A percentile compares a stretch with the other conserved stretches of the same genome.
Evolutionary conservation across 1,139 yeast genomes (phyloP).

Genomic region (Spathaspora sp.): DNA sequence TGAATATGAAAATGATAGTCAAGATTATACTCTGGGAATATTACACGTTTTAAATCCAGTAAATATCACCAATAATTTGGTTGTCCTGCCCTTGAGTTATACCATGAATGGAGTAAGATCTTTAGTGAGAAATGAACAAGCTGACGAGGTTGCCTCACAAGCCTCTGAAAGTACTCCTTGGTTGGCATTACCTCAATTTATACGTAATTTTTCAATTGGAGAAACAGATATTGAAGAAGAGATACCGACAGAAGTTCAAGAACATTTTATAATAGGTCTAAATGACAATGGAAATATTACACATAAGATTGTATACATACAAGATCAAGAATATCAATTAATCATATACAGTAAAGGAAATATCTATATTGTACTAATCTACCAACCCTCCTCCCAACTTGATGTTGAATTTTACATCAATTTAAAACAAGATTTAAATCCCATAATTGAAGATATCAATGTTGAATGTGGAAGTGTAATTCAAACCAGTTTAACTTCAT

Average conservation of each 20-base stretch:
- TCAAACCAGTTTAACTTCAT: conserved; percentile 31
- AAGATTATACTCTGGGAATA: conserved; percentile 7
- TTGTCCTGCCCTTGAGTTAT: conserved; percentile 39
- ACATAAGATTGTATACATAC: conserved; percentile 31
- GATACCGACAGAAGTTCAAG: conserved; percentile 20
- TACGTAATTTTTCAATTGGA: conserved; percentile 10
- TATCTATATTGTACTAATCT: conserved; percentile 27
- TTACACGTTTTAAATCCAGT: conserved; percentile 29
- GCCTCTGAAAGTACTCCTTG: conserved; percentile 15
- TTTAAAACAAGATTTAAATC: conserved; percentile 20
- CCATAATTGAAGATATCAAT: conserved; percentile 26
- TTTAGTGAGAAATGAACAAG: conserved; percentile 9
- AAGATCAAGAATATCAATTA: conserved; percentile 31
- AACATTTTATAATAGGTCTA: conserved; percentile 30
- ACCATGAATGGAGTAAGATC: conserved; percentile 37
- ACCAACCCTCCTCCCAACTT: conserved; percentile 28
- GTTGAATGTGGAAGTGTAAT: conserved; percentile 19
- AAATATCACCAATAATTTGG: conserved; percentile 35
- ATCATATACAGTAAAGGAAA: conserved; percentile 28
- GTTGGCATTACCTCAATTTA: conserved; percentile 28
- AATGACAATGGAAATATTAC: conserved; percentile 18
- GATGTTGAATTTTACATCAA: conserved; percentile 25
- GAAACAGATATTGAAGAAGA: neutral
- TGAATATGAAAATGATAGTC: conserved; percentile 8
- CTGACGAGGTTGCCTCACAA: neutral